A percentile compares a stretch with the other conserved stretches of the same genome.
Evolutionary conservation across 345 rosid species (phyloP).

Genomic region (Odontarrhena argentea): DNA sequence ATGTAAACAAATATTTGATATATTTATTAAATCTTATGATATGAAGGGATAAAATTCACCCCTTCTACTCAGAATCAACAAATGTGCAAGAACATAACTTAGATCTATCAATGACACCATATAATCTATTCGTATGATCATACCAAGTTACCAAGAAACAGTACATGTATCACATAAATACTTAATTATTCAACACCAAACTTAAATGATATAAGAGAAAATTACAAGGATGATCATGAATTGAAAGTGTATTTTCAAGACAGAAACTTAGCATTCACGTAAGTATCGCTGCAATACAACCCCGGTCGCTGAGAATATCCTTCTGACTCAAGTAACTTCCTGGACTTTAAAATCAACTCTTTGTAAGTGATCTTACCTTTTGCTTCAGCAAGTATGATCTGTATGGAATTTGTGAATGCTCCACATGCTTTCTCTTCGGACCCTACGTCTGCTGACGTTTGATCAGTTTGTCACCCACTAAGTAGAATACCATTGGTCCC

Average conservation of each 20-base stretch:
- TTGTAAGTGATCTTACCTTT: constrained; percentile 55
- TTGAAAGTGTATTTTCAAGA: constrained; percentile 17
- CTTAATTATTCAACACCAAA: neutral
- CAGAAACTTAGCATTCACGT: constrained; percentile 39
- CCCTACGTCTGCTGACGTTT: constrained; percentile 77
- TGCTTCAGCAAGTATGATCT: constrained; percentile 57
- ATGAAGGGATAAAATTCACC: no score
- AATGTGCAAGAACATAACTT: no score
- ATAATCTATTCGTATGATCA: no score
- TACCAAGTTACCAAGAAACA: neutral
- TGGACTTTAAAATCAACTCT: constrained; percentile 59
- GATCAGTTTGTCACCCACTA: constrained; percentile 88
- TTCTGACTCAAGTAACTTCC: constrained; percentile 55
- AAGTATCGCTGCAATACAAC: constrained; percentile 65
- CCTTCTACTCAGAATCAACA: no score
- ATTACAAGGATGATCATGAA: neutral
- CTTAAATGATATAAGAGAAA: neutral
- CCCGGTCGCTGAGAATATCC: constrained; percentile 87
- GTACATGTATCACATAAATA: no score
- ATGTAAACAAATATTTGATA: no score
- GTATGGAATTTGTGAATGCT: constrained; percentile 82
- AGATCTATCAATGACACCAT: no score
- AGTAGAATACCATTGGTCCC: constrained; percentile 68
- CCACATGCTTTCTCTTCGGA: constrained; percentile 73
- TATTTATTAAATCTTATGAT: no score